Percentiles rank a stretch among this genome's conserved stretches.
phyloP scores from a whole-genome alignment of 768 basidiomycete genomes.

The Rickenella mellea region DNA sequence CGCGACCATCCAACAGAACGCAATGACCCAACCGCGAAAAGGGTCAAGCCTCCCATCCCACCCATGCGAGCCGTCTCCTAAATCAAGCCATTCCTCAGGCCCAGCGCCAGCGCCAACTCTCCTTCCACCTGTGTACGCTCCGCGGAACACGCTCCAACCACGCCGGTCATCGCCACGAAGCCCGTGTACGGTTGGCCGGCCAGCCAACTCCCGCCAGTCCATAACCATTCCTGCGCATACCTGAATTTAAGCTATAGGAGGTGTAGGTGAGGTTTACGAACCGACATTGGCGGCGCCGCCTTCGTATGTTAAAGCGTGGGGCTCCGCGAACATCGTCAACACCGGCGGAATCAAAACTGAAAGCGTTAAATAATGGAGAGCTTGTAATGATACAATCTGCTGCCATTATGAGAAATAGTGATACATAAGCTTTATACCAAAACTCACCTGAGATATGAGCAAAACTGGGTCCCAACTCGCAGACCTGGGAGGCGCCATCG shows the following conservation, averaged over 20 bases:
- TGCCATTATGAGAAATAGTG: not conserved
- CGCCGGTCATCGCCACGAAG: conserved; percentile 47
- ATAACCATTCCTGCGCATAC: conserved; percentile 69
- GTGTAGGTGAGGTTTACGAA: no score
- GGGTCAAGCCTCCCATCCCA: conserved; percentile 72
- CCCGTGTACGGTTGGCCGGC: conserved; percentile 64
- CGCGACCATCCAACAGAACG: conserved; percentile 75
- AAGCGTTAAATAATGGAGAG: conserved; percentile 88
- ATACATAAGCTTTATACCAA: not conserved
- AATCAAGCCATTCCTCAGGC: conserved; percentile 23
- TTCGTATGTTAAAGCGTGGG: conserved; percentile 59
- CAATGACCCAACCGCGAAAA: conserved; percentile 84
- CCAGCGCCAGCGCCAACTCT: conserved; percentile 56
- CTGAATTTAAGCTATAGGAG: no score
- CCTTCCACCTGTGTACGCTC: conserved; percentile 76
- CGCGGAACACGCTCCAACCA: conserved; percentile 53
- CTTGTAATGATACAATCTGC: conserved; percentile 89
- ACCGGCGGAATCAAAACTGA: conserved; percentile 75
- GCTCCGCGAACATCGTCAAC: conserved; percentile 65
- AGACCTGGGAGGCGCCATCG: no score
- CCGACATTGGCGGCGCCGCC: conserved; percentile 76
- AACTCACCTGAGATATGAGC: conserved; percentile 71
- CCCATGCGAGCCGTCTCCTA: conserved; percentile 9
- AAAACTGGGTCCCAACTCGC: conserved; percentile 88
- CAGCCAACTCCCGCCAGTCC: conserved; percentile 97